Evolutionary conservation across 768 basidiomycete genomes (phyloP).

Genomic region (Collybia sordida): DNA sequence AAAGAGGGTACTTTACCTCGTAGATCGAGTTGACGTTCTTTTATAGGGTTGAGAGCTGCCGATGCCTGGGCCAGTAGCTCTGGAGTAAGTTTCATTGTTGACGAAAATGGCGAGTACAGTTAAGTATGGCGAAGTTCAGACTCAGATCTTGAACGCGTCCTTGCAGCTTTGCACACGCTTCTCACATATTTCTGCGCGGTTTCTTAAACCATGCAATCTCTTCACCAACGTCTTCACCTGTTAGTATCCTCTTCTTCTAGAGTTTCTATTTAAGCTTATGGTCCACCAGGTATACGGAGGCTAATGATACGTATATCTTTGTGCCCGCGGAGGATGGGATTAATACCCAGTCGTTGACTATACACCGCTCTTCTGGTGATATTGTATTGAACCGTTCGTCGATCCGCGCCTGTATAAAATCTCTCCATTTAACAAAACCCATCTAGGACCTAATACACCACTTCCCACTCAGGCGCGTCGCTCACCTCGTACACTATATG

Average conservation of each 20-base stretch:
- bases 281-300: conserved; percentile 59
- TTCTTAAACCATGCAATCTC: conserved; percentile 52
- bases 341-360: conserved; percentile 65
- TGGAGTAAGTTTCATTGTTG: conserved; percentile 88
- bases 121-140: conserved; percentile 33
- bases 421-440: conserved; percentile 6
- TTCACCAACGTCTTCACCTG: conserved; percentile 77
- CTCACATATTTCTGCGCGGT: conserved; percentile 16
- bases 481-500: conserved; percentile 67
- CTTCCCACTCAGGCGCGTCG: conserved; percentile 56
- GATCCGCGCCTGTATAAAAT: conserved; percentile 1
- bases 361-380: conserved; percentile 75
- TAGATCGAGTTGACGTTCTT: conserved; percentile 90
- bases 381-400: conserved; percentile 66
- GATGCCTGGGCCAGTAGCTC: conserved; percentile 84
- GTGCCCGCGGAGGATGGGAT: conserved; percentile 58
- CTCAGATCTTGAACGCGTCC: conserved; percentile 37
- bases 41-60: conserved; percentile 78
- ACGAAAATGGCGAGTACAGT: conserved; percentile 24
- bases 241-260: conserved; percentile 27
- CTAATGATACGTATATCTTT: conserved; percentile 76
- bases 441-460: conserved; percentile 51
- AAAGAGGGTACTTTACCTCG: conserved; percentile 54
- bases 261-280: conserved; percentile 9
- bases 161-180: conserved; percentile 8